These are phyloP conservation scores for Cryptosporidium parvum DNA, from an alignment of 169 alveolate genomes.

Conservation along the genomic window DNA sequence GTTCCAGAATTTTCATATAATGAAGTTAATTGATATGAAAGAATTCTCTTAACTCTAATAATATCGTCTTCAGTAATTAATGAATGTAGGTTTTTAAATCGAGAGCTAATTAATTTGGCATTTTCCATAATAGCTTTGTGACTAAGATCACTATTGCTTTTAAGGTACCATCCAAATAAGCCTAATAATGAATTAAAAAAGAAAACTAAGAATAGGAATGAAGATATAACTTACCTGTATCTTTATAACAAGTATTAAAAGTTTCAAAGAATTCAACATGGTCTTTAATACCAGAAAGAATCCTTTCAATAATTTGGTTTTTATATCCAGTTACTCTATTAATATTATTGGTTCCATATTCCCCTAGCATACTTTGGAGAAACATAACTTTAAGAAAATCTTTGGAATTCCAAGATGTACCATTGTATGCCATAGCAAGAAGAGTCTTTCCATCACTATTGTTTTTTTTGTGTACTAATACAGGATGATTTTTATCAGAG, in stretches of 20 bases:
- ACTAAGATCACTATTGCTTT: slow-evolving; percentile 21
- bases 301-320: slow-evolving; percentile 13
- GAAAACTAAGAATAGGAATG: neutral
- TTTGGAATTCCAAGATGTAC: slow-evolving; percentile 94
- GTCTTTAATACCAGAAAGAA: slow-evolving; percentile 56
- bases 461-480: slow-evolving; percentile 78
- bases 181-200: slow-evolving; percentile 1
- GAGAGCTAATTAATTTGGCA: neutral
- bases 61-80: slow-evolving; percentile 50
- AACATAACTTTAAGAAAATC: slow-evolving; percentile 93
- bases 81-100: slow-evolving; percentile 4
- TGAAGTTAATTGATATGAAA: slow-evolving; percentile 22
- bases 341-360: slow-evolving; percentile 85
- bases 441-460: slow-evolving; percentile 90
- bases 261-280: slow-evolving; percentile 87
- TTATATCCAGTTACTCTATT: slow-evolving; percentile 83
- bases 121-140: slow-evolving; percentile 6
- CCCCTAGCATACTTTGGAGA: slow-evolving; percentile 94
- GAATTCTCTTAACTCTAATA: slow-evolving; percentile 23
- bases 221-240: slow-evolving; percentile 93
- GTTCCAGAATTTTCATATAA: slow-evolving; percentile 16
- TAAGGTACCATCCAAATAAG: slow-evolving; percentile 49
- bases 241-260: slow-evolving; percentile 91
- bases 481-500: neutral
- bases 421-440: slow-evolving; percentile 92